Conservation (phyloP, 176 grass and related monocot species). For the Chrysopogon serrulatus region DNA sequence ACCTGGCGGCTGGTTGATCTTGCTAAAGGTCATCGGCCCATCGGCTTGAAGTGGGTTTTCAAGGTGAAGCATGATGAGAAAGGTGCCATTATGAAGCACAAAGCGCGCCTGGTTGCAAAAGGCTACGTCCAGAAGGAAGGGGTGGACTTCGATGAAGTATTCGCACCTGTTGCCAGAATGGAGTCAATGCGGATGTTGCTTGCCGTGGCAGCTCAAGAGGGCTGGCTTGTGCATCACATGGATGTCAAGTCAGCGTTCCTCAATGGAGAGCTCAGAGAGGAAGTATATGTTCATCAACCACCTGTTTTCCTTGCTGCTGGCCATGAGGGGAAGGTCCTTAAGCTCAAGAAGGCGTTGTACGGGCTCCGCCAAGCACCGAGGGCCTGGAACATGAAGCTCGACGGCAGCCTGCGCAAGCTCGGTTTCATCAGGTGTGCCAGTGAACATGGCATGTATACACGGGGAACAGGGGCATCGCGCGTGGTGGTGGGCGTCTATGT, state of each 20-base stretch:
- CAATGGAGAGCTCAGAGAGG: too few species aligned
- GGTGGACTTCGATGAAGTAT: not conserved
- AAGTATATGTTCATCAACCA: too few species aligned
- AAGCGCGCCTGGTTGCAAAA: not conserved
- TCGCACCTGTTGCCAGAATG: not conserved
- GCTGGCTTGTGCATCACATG: not conserved
- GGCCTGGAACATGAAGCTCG: too few species aligned
- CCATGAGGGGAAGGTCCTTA: too few species aligned
- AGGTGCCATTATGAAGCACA: not conserved
- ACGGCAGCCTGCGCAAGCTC: too few species aligned
- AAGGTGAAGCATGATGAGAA: not conserved
- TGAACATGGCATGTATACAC: too few species aligned
- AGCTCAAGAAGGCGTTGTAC: too few species aligned
- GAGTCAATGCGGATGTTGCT: not conserved
- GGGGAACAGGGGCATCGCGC: fast-evolving
- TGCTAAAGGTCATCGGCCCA: not conserved
- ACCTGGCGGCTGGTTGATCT: not conserved
- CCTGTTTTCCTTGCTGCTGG: too few species aligned
- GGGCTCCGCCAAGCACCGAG: too few species aligned
- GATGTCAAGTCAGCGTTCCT: too few species aligned
- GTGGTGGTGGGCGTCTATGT: too few species aligned
- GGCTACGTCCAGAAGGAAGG: not conserved
- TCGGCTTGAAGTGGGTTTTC: not conserved
- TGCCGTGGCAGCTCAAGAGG: not conserved
- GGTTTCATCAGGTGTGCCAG: too few species aligned